A percentile compares a stretch with the other conserved stretches of the same genome.
Evolutionary conservation across 176 grass and related monocot genomes (phyloP).

Genomic region (Pontederia paniculata): DNA sequence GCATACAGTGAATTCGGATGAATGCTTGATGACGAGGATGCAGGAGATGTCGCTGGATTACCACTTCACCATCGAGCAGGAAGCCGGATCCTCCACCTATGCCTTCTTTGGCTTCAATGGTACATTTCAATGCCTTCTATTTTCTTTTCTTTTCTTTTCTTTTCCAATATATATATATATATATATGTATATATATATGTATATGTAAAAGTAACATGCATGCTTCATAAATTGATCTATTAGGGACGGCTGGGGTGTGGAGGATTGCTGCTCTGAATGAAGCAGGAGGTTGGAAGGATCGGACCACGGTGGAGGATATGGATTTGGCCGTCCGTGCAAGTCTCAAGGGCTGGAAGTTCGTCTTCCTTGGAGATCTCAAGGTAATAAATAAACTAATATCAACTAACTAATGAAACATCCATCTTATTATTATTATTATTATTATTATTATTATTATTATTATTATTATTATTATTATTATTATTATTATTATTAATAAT

Average conservation of each 20-base stretch:
- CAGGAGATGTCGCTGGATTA: slow-evolving; percentile 5
- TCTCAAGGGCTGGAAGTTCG: slow-evolving; percentile 3
- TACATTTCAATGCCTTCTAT: too few species aligned
- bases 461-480: too few species aligned
- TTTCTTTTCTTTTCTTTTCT: too few species aligned
- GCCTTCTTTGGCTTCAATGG: slow-evolving; percentile 8
- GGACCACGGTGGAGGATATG: slow-evolving; percentile 6
- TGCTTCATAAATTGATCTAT: background rate
- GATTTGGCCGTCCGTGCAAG: slow-evolving; percentile 4
- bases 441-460: too few species aligned
- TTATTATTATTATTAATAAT: too few species aligned
- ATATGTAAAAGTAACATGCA: background rate
- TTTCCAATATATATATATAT: background rate
- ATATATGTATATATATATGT: background rate
- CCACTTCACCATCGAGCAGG: slow-evolving; percentile 1
- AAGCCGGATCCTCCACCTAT: slow-evolving; percentile 3
- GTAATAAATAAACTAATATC: background rate
- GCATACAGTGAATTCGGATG: slow-evolving; percentile 1
- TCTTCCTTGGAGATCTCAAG: slow-evolving; percentile 2
- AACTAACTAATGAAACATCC: too few species aligned
- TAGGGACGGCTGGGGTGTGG: slow-evolving; percentile 5
- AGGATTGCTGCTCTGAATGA: background rate
- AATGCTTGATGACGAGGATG: slow-evolving; percentile 8
- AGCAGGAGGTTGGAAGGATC: slow-evolving; percentile 8
- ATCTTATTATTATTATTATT: too few species aligned